Percentiles rank a stretch among this genome's conserved stretches.
Evolutionary conservation across 108 stramenopile genomes (phyloP).

Genomic region (Cyclotella choctawhatcheeana): DNA sequence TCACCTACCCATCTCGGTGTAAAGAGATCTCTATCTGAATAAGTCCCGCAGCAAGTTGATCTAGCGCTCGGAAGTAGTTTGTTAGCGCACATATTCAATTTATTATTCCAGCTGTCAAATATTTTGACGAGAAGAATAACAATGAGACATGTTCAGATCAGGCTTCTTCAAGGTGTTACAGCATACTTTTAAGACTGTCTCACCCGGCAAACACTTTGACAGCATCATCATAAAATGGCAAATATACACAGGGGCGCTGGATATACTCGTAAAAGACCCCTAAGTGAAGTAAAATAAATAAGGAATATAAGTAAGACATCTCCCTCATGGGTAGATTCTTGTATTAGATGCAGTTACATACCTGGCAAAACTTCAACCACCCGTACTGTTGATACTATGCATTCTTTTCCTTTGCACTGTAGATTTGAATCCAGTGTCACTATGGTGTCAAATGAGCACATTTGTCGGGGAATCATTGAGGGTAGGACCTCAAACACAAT

Average conservation of each 20-base stretch:
- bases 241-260: slow-evolving; percentile 60
- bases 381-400: slow-evolving; percentile 50
- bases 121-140: not conserved
- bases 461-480: slow-evolving; percentile 17
- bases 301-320: not conserved
- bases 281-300: not conserved
- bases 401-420: slow-evolving; percentile 39
- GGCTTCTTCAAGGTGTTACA: not conserved
- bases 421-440: slow-evolving; percentile 43
- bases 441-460: slow-evolving; percentile 27
- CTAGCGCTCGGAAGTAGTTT: slow-evolving; percentile 20
- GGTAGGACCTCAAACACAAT: slow-evolving; percentile 32
- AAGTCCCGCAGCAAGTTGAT: slow-evolving; percentile 34
- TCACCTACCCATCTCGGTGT: too few relatives aligned
- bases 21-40: slow-evolving; percentile 5
- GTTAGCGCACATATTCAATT: slow-evolving; percentile 30
- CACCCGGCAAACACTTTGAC: slow-evolving; percentile 29
- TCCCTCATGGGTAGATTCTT: not conserved
- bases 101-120: not conserved
- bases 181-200: not conserved
- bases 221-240: slow-evolving; percentile 53
- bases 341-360: not conserved
- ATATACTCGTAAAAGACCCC: slow-evolving; percentile 67
- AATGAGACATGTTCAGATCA: not conserved
- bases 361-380: slow-evolving; percentile 49